Conservation (phyloP, 805 yeast genomes). For the Candida fluviatilis region DNA sequence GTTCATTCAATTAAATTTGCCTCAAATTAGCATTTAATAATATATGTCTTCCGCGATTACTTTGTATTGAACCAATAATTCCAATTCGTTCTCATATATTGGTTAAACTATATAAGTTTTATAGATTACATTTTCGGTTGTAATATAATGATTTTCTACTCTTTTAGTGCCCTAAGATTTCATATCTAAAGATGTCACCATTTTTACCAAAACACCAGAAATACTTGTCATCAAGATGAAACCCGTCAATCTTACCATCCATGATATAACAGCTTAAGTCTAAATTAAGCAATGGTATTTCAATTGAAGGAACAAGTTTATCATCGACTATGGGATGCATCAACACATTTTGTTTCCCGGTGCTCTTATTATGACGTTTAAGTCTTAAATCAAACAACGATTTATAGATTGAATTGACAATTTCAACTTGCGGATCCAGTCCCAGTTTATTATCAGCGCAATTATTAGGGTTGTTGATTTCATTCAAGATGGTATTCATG, state of each 20-base stretch:
- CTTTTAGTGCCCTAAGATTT: constrained; percentile 3
- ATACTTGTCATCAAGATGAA: constrained; percentile 21
- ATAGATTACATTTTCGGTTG: not conserved
- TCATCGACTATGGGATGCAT: constrained; percentile 37
- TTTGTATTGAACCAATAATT: too few species aligned
- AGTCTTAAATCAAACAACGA: constrained; percentile 32
- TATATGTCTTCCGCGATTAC: too few species aligned
- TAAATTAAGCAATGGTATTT: constrained; percentile 28
- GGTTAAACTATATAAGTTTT: not conserved
- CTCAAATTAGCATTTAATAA: not conserved
- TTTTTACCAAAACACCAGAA: constrained; percentile 38
- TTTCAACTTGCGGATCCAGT: constrained; percentile 19
- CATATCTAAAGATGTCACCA: constrained; percentile 37
- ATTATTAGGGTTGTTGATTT: constrained; percentile 1
- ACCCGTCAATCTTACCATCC: constrained; percentile 34
- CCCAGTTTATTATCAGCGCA: constrained; percentile 6
- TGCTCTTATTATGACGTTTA: constrained; percentile 26
- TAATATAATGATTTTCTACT: not conserved
- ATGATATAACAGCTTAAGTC: constrained; percentile 29
- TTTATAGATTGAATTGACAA: constrained; percentile 28
- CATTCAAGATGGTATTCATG: constrained; percentile 19
- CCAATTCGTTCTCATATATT: too few species aligned
- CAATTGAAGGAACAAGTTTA: constrained; percentile 35
- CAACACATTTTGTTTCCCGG: constrained; percentile 13
- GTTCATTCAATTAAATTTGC: not conserved